Evolutionary conservation across 1,139 yeast species (phyloP), one percentile per base, ranked within the genome.

Genomic region (Candida pseudocylindracea): DNA sequence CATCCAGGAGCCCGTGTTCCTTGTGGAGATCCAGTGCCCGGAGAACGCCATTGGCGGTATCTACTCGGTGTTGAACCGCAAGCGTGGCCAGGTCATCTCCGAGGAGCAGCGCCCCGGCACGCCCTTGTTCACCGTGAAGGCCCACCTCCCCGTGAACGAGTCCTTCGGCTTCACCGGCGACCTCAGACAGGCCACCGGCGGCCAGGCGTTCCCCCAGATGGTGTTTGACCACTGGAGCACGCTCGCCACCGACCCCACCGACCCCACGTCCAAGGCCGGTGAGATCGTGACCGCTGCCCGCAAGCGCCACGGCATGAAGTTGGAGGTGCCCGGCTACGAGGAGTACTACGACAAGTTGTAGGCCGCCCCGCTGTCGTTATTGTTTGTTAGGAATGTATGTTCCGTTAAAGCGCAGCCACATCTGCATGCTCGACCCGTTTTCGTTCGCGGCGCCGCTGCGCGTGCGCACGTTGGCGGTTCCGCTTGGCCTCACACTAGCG

Each of bases 151-250:
- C 63, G 96, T 88, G 54, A 88, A 88, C 69, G 98, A 88, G 73
- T 88, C 98, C 41, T 88, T 88, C 75, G 98, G 98, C 78, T 88
- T 88, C 94, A 78, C 94, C 53, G 88, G 92, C 68, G 93, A 83
- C 57, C 79, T 88, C 60, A 83, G 98, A 75, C 95, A 85, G 70
- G 94, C 96, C 56, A 88, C 98, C 55, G 95, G 95, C 79, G 98
- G 98, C 66, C 98, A 88, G 74, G 98, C 98, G 62, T 88, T 88
- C 96, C 98, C 98, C 68, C 96, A 85, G 72, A 73, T 88, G 92
- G 88, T 88, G 63, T 88, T 88, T 66, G 96, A 85, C 63, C 98
- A 88, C 64, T 88, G 96, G 96, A 70, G 81, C 46, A 62, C 78
- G 53, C 67, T 88, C 70, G 54, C 58, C 49, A 93, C 95, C 64